Base-by-base conservation (phyloP, 2,329 filamentous ascomycete genomes). In the Ascochyta fabae region DNA sequence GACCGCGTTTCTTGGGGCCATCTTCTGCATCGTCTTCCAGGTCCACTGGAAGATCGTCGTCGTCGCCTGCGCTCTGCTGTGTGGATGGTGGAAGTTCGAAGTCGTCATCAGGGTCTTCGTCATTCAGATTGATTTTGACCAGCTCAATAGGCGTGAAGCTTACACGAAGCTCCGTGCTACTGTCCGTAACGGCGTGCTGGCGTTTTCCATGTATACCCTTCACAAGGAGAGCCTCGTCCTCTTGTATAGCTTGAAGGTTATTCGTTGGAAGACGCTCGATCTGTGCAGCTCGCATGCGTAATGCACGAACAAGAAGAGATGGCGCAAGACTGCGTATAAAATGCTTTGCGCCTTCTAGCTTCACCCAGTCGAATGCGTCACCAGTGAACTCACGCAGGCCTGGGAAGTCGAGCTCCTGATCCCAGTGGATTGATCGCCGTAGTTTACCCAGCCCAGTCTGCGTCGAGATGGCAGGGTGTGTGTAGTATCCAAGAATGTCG, bases 331-430 rank as follows among this genome's bases (percentile, higher is more conserved):
- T 88, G 13, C 88, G 85, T 26, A 96, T 87, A 58, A 96, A 90
- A 69, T 96, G 96, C 68, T 89, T 85, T 15, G 93, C 92, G 0
- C 93, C 94, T 46, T 83, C 83, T 26, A 87, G 84, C 65, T 87
- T 89, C 4, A 84, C 86, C 95, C 95, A 99, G 56, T 93, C 92
- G 62, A 99, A 96, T 0, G 88, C 88, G 60, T 96, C 88, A 1
- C 84, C 83, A 0, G 88, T 84, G 71, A 96, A 97, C 13, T 83
- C 81, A 33, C 94, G 84, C 33, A 99, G 76, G 0, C 84, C 86
- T 4, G 78, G 67, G 12, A 90, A 80, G 62, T 96, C 85, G 16
- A 95, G 80, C 0, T 83, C 78, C 39, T 79, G 78, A 52, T 87
- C 83, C 85, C 88, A 92, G 9, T 78, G 76, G 36, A 90, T 79